A percentile compares a stretch with the other conserved stretches of the same genome.
Conservation (phyloP, 192 early-diverging fungal species). For the Paraglomus brasilianum region DNA sequence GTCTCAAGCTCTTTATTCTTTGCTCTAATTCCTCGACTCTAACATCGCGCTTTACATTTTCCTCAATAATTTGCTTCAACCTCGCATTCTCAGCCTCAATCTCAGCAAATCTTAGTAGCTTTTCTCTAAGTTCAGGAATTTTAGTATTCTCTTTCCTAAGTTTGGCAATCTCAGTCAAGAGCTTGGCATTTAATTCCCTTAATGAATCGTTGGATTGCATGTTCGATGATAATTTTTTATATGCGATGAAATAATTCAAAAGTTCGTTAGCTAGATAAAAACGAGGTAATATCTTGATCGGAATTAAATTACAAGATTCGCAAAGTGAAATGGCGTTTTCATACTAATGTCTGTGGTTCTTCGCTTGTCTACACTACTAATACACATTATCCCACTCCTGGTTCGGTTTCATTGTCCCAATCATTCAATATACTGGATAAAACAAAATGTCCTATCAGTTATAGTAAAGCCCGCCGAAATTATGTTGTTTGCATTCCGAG, state of each 20-base stretch:
- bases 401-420: background rate
- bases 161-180: too few species aligned
- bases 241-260: background rate
- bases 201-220: conserved; percentile 1
- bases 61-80: conserved; percentile 6
- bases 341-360: conserved; percentile 16
- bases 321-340: conserved; percentile 20
- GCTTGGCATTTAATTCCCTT: conserved; percentile 1
- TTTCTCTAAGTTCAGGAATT: conserved; percentile 26
- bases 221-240: conserved; percentile 12
- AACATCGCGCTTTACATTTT: conserved; percentile 19
- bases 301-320: conserved; percentile 15
- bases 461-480: background rate
- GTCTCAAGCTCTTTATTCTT: conserved; percentile 27
- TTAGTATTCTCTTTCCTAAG: background rate
- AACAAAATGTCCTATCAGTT: conserved; percentile 10
- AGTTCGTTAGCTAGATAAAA: too few species aligned
- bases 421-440: conserved; percentile 16
- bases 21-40: conserved; percentile 26
- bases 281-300: background rate
- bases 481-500: conserved; percentile 24
- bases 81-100: background rate
- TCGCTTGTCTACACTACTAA: conserved; percentile 24
- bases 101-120: conserved; percentile 24
- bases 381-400: conserved; percentile 17